phyloP scores from a whole-genome alignment of 2,329 filamentous ascomycete genomes.

The Ceratocystis cacaofunesta region DNA sequence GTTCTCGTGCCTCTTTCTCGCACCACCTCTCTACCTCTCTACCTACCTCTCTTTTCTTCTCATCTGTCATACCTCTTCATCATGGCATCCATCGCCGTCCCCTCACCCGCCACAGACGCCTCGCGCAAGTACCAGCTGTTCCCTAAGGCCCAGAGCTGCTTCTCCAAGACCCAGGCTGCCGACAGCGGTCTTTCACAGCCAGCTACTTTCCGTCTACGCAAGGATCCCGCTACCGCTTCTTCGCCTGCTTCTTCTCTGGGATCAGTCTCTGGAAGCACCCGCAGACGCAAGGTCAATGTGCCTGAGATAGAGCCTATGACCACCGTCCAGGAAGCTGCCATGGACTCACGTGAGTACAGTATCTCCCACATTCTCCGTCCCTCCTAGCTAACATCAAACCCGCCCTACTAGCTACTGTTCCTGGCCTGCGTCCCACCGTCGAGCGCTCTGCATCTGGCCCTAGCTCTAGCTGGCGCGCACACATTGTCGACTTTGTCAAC shows the following conservation, averaged over 20 bases:
- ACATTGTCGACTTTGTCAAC: slow-evolving; percentile 12
- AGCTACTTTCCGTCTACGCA: slow-evolving; percentile 34
- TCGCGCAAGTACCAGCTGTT: slow-evolving; percentile 46
- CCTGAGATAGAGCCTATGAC: slow-evolving; percentile 53
- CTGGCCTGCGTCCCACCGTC: slow-evolving; percentile 47
- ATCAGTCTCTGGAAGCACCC: slow-evolving; percentile 30
- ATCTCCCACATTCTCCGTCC: not conserved
- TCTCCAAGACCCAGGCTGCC: slow-evolving; percentile 26
- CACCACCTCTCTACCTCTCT: not conserved
- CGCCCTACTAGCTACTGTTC: slow-evolving; percentile 43
- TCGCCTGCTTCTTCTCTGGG: slow-evolving; percentile 31
- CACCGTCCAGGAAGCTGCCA: slow-evolving; percentile 49
- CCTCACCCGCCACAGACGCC: not conserved
- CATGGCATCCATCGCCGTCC: slow-evolving; percentile 4
- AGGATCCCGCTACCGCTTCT: slow-evolving; percentile 33
- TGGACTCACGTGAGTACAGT: slow-evolving; percentile 50
- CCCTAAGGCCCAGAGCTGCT: slow-evolving; percentile 29
- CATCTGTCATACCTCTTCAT: too few species aligned
- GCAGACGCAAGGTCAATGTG: slow-evolving; percentile 49
- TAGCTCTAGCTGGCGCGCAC: not conserved
- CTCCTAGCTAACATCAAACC: slow-evolving; percentile 1
- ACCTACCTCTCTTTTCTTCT: not conserved
- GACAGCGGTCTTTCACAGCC: slow-evolving; percentile 23
- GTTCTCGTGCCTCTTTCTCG: not conserved
- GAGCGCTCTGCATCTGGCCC: slow-evolving; percentile 43